Evolutionary conservation across 345 rosid genomes (phyloP), one percentile per base, ranked within the genome.

Genomic region (Triadica sebifera): DNA sequence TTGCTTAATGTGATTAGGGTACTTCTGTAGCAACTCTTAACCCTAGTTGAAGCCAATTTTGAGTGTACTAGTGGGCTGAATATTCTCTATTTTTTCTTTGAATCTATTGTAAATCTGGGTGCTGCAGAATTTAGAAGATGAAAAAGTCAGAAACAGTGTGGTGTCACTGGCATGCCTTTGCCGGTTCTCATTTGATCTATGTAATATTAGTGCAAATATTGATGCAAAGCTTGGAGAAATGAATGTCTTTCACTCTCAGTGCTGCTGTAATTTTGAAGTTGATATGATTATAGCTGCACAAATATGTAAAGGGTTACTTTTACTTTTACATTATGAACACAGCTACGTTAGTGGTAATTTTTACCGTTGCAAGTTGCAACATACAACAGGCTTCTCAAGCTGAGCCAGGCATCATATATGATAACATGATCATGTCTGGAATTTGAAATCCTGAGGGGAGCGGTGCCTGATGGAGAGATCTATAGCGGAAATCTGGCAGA

Each of bases 291-390:
- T 43, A 20, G 45, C 12, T 45, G 2, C 55, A 17, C n/a, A 8
- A 47, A 58, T 56, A 51, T 62, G 19, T 39, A n/a, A 52, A 39
- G 47, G 8, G 19, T 19, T 5, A 57, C 69, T 38, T 38, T 39
- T 15, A 63, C 20, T 38, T 63, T 63, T 19, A 38, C 47, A 7
- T 59, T 8, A 63, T 63, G 60, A 60, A 4, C 38, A 24, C 19
- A 51, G 24, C 11, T 16, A 17, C 41, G 64, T 19, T 15, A 51
- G 57, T 37, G 20, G 81, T 4, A 41, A 49, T n/a, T 67, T 73
- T 71, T 50, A 69, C 74, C 80, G 76, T 75, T 69, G 71, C 66
- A 78, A 67, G n/a, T n/a, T n/a, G n/a, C n/a, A n/a, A n/a, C n/a
- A n/a, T n/a, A n/a, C n/a, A n/a, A n/a, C n/a, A n/a, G n/a, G n/a